These are phyloP conservation scores for Sporisorium exsertum DNA, from an alignment of 1,284 basidiomycete genomes.

Conservation along the genomic window DNA sequence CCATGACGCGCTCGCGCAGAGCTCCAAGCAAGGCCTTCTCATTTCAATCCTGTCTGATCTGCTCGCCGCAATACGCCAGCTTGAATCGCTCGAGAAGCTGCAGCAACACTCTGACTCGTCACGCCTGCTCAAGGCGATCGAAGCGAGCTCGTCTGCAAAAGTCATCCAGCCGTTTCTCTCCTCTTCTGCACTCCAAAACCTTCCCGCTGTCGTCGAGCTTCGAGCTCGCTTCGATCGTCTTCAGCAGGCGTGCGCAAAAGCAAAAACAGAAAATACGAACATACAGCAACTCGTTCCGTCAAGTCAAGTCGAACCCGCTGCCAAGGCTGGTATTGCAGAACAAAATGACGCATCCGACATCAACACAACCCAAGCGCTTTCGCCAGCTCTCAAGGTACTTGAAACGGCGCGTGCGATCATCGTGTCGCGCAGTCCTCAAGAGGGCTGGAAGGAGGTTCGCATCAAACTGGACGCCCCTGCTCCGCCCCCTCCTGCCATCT, in stretches of 20 bases:
- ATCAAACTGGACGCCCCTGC: conserved; percentile 34
- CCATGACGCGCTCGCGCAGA: conserved; percentile 38
- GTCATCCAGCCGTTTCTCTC: conserved; percentile 19
- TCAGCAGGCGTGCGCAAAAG: neutral
- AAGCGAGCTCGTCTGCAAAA: no score
- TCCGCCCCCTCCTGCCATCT: conserved; percentile 14
- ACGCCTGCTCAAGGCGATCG: no score
- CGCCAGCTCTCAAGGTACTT: conserved; percentile 32
- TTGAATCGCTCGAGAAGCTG: conserved; percentile 36
- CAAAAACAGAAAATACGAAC: neutral
- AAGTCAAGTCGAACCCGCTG: neutral
- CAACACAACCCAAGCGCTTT: conserved; percentile 2
- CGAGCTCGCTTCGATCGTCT: conserved; percentile 35
- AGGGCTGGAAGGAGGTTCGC: conserved; percentile 42
- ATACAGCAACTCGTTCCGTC: neutral
- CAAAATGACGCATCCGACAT: neutral
- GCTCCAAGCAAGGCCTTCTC: conserved; percentile 35
- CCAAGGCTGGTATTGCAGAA: neutral
- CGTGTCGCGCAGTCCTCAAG: conserved; percentile 20
- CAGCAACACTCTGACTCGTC: conserved; percentile 17
- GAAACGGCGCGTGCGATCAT: conserved; percentile 38
- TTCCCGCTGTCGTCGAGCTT: conserved; percentile 39
- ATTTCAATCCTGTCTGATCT: conserved; percentile 36
- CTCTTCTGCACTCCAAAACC: conserved; percentile 7
- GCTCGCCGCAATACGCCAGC: conserved; percentile 20